phyloP scores from a whole-genome alignment of 768 basidiomycete genomes.

The Fomitopsis serialis region DNA sequence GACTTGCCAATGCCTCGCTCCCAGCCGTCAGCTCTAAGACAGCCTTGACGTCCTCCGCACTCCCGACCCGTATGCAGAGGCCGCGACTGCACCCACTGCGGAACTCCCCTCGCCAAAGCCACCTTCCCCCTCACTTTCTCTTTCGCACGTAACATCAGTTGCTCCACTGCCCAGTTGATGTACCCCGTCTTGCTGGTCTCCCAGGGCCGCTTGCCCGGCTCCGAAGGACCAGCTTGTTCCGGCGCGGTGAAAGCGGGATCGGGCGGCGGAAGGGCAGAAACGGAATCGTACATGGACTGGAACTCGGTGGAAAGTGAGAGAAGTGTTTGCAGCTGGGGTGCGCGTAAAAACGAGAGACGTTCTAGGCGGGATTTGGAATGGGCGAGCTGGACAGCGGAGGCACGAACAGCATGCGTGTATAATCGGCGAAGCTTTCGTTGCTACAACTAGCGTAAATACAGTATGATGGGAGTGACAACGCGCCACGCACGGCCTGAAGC shows the following conservation, averaged over 20 bases:
- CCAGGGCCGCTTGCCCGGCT: conserved; percentile 72
- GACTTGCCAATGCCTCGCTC: neutral
- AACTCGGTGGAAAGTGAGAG: conserved; percentile 35
- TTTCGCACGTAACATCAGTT: conserved; percentile 37
- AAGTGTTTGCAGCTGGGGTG: conserved; percentile 36
- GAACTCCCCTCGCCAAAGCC: conserved; percentile 16
- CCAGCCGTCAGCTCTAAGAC: conserved; percentile 9
- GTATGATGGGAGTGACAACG: neutral
- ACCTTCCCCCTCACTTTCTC: conserved; percentile 12
- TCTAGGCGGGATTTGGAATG: conserved; percentile 41
- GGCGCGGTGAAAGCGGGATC: conserved; percentile 13
- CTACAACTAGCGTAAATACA: conserved; percentile 29
- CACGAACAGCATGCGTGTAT: conserved; percentile 46
- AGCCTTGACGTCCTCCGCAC: conserved; percentile 17
- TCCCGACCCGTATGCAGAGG: conserved; percentile 15
- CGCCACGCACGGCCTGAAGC: conserved; percentile 59
- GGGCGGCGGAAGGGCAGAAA: conserved; percentile 42
- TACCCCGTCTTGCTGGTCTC: conserved; percentile 73
- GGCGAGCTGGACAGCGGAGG: conserved; percentile 38
- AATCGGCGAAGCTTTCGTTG: conserved; percentile 60
- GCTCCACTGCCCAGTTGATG: conserved; percentile 67
- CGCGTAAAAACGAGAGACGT: conserved; percentile 39
- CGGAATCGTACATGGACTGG: conserved; percentile 38
- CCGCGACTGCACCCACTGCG: conserved; percentile 13
- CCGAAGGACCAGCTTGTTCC: conserved; percentile 22